Conservation (phyloP, 306 rosid species). For the Cicer arietinum region DNA sequence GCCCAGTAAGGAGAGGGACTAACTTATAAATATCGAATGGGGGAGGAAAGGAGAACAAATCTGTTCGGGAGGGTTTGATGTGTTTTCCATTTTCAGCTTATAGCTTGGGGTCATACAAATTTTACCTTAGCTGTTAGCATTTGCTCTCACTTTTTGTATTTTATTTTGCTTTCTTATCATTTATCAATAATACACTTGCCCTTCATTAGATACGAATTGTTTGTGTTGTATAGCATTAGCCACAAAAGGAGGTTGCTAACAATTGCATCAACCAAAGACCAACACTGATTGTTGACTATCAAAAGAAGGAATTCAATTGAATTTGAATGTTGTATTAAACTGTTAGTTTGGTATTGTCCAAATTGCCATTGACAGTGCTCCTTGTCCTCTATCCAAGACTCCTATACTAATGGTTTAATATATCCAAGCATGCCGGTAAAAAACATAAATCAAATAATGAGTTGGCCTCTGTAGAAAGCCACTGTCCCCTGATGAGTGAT, state of each 20-base stretch:
- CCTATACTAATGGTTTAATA: background rate
- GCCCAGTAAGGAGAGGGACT: background rate
- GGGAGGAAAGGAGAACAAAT: background rate
- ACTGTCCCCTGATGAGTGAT: too few species aligned
- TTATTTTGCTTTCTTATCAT: background rate
- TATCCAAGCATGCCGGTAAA: background rate
- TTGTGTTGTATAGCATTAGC: background rate
- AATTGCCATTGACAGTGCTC: background rate
- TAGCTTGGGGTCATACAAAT: background rate
- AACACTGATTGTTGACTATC: background rate
- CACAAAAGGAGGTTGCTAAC: background rate
- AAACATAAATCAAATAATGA: background rate
- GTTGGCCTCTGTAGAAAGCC: background rate
- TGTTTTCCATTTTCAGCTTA: background rate
- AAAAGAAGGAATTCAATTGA: conserved; percentile 3
- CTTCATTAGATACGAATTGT: background rate
- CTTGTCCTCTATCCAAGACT: background rate
- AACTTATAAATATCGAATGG: background rate
- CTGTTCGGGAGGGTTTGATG: background rate
- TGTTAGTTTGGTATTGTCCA: background rate
- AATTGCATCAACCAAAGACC: conserved; percentile 1
- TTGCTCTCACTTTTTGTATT: background rate
- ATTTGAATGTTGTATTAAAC: background rate
- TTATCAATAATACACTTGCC: background rate
- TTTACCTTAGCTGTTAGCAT: background rate